Evolutionary conservation across 2,329 filamentous ascomycete species (phyloP).

Genomic region (Colletotrichum sp.): DNA sequence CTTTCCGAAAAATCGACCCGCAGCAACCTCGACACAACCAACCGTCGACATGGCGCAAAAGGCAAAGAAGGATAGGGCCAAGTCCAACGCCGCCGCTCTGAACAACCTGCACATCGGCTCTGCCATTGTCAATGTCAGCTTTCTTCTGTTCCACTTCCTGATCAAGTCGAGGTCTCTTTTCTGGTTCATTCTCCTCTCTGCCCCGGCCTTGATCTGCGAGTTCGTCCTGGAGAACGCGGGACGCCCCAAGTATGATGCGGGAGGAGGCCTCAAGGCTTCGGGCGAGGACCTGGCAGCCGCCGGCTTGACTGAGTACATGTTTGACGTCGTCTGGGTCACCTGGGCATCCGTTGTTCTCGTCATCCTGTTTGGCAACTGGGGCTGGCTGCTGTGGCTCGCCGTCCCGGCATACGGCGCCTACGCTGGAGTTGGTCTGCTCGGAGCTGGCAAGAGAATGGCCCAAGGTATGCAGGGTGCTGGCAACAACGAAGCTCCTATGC

Average conservation of each 20-base stretch:
- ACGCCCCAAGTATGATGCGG: conserved; percentile 75
- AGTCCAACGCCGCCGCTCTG: conserved; percentile 78
- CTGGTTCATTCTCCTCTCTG: conserved; percentile 74
- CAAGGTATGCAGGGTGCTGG: conserved; percentile 42
- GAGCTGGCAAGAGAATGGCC: conserved; percentile 60
- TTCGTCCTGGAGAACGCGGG: conserved; percentile 85
- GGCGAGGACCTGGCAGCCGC: conserved; percentile 89
- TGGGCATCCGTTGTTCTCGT: conserved; percentile 80
- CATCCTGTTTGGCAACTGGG: conserved; percentile 81
- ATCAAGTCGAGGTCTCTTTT: conserved; percentile 68
- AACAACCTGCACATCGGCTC: conserved; percentile 84
- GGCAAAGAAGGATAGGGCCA: conserved; percentile 71
- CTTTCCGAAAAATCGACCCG: neutral
- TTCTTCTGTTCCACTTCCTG: conserved; percentile 74
- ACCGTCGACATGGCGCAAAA: conserved; percentile 61
- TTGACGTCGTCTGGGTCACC: conserved; percentile 95
- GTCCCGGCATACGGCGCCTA: conserved; percentile 62
- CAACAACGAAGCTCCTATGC: conserved; percentile 33
- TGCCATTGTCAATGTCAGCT: conserved; percentile 73
- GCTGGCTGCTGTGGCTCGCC: conserved; percentile 60
- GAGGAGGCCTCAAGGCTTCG: conserved; percentile 71
- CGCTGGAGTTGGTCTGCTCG: conserved; percentile 58
- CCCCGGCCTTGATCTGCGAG: conserved; percentile 80
- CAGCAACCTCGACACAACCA: neutral
- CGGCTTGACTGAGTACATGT: conserved; percentile 97